Percentiles rank a stretch among this genome's conserved stretches.
Conservation (phyloP, 2,329 filamentous ascomycete species). For the Ophiostoma triangulosporum region DNA sequence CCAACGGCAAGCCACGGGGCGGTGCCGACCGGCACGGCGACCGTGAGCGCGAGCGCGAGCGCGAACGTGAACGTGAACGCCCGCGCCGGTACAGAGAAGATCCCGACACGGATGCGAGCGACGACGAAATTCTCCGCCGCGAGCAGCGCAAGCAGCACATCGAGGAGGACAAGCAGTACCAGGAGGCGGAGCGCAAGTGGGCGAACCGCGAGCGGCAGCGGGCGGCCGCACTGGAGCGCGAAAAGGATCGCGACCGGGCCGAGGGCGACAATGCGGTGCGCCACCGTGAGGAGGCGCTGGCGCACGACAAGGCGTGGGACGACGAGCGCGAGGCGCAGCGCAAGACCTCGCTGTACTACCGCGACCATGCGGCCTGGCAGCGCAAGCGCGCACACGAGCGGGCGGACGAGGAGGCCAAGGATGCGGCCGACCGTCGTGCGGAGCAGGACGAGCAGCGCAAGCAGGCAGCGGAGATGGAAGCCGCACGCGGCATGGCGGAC, state of each 20-base stretch:
- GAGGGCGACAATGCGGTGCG: slow-evolving; percentile 54
- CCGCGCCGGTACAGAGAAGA: slow-evolving; percentile 28
- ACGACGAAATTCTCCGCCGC: slow-evolving; percentile 69
- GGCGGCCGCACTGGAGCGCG: slow-evolving; percentile 72
- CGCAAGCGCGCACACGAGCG: slow-evolving; percentile 65
- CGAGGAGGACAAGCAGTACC: slow-evolving; percentile 67
- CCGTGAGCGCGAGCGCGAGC: background rate
- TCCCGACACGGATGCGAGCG: slow-evolving; percentile 75
- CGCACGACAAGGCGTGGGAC: slow-evolving; percentile 58
- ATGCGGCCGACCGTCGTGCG: slow-evolving; percentile 67
- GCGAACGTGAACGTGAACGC: background rate
- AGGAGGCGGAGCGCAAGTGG: slow-evolving; percentile 83
- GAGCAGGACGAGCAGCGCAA: slow-evolving; percentile 64
- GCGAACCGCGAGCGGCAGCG: slow-evolving; percentile 75
- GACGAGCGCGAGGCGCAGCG: slow-evolving; percentile 69
- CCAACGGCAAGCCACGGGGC: slow-evolving; percentile 27
- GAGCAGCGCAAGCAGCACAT: slow-evolving; percentile 56
- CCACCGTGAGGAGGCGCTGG: slow-evolving; percentile 56
- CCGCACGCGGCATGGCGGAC: slow-evolving; percentile 73
- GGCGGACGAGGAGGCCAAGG: slow-evolving; percentile 58
- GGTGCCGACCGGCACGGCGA: background rate
- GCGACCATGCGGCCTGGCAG: slow-evolving; percentile 72
- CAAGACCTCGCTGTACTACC: slow-evolving; percentile 71
- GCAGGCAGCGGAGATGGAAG: slow-evolving; percentile 58
- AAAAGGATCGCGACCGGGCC: slow-evolving; percentile 65